These are phyloP conservation scores for Fusarium liriodendri DNA, from an alignment of 2,329 filamentous ascomycete genomes.

Conservation along the genomic window DNA sequence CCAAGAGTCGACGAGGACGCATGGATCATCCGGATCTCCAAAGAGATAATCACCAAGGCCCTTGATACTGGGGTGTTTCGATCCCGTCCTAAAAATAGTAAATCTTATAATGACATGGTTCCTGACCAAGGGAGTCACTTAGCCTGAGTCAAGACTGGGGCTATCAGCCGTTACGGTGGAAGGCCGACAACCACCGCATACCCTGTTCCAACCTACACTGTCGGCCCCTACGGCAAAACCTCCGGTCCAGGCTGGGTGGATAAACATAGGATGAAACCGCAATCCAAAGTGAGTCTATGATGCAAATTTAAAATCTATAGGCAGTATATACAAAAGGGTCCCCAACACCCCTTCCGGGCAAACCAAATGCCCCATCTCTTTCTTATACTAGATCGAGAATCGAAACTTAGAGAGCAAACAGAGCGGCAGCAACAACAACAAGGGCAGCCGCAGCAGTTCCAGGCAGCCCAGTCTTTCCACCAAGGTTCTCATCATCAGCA, in stretches of 20 bases:
- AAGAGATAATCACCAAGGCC: background rate
- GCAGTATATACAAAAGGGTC: background rate
- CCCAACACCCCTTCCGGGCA: background rate
- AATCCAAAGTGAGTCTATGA: background rate
- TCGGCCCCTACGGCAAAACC: background rate
- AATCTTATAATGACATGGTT: background rate
- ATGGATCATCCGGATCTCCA: background rate
- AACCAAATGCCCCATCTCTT: background rate
- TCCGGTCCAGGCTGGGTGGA: background rate
- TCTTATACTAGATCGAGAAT: background rate
- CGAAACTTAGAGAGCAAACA: background rate
- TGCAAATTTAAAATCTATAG: background rate
- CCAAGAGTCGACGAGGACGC: background rate
- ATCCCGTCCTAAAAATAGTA: background rate
- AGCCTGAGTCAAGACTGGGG: background rate
- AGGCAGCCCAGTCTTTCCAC: background rate
- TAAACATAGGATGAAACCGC: background rate
- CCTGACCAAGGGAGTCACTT: background rate
- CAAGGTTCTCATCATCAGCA: background rate
- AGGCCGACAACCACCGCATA: background rate
- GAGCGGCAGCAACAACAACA: background rate
- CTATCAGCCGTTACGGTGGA: background rate
- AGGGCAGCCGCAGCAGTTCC: background rate
- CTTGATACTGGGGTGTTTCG: background rate
- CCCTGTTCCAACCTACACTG: background rate